Evolutionary conservation across 2,329 filamentous ascomycete genomes (phyloP).

Genomic region (Aspergillus caelatus): DNA sequence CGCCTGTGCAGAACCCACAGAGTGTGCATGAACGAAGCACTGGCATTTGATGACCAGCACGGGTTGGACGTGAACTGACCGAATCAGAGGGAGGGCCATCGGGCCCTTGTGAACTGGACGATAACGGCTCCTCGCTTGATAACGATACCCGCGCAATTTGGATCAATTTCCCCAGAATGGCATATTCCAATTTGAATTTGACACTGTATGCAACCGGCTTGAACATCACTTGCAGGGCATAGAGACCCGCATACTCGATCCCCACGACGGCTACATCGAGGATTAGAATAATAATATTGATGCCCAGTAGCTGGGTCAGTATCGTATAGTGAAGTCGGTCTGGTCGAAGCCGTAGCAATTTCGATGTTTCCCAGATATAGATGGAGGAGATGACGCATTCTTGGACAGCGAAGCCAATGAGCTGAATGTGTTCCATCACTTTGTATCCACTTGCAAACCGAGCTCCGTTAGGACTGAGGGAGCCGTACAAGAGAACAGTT

Average conservation of each 20-base stretch:
- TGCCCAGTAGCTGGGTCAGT: conserved; percentile 50
- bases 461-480: neutral
- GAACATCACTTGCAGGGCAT: conserved; percentile 45
- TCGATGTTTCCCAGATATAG: conserved; percentile 56
- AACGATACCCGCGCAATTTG: neutral
- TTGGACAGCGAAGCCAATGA: conserved; percentile 47
- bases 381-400: conserved; percentile 49
- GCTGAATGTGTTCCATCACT: conserved; percentile 44
- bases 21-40: neutral
- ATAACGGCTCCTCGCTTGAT: neutral
- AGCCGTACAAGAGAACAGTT: conserved; percentile 55
- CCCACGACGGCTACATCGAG: conserved; percentile 47
- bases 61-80: neutral
- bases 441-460: conserved; percentile 37
- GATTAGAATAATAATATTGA: conserved; percentile 50
- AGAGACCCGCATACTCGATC: conserved; percentile 46
- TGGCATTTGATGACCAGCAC: neutral
- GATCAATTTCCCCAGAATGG: neutral
- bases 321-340: conserved; percentile 35
- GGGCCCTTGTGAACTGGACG: neutral
- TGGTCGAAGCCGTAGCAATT: conserved; percentile 40
- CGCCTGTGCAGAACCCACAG: neutral
- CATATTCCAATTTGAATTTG: conserved; percentile 51
- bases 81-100: neutral
- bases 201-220: conserved; percentile 51